Base-by-base conservation (phyloP, 306 rosid species). In the Prunus fruticosa region DNA sequence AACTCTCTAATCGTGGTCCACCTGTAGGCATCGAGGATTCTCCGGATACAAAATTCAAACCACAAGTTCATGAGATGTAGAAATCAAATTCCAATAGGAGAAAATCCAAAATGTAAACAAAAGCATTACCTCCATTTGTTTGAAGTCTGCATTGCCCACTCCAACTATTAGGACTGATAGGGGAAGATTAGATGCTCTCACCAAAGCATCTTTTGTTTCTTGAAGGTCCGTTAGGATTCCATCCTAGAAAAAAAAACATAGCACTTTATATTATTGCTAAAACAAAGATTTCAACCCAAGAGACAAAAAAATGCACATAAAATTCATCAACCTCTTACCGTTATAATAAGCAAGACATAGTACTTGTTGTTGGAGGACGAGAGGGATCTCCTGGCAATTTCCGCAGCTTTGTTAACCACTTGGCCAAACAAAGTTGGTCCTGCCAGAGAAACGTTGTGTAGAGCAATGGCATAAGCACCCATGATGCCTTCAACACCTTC, bases 341-440 rank as follows among this genome's bases (percentile, higher is more conserved):
- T 91, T 71, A 92, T 86, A 65, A 91, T 92, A 51, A 94, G 91
- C 88, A 94, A 83, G 18, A 91, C 88, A 23, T 76, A 86, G 74
- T 94, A 92, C 72, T 87, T 88, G 50, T 83, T 83, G 74, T 13
- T 56, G 73, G 53, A 54, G 56, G 71, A 47, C 32, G 81, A 74
- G 22, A 87, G 84, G 72, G 98, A 89, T 28, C 84, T 76, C 11
- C 86, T 81, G 56, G 96, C 88, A 77, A 88, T 90, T 79, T 88
- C 69, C 16, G 96, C 93, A 45, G 97, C 98, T 72, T 3, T 85
- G 80, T 88, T 87, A 62, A 92, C 82, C 64, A 94, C 92, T 73
- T 81, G 95, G 32, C 96, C 98, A 81, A 94, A 94, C 67, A 94
- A 52, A 78, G 98, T 91, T 71, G 97, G 97, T 46, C 97, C 98